Percentiles rank a stretch among this genome's conserved stretches.
These are phyloP conservation scores for Lactarius akahatsu DNA, from an alignment of 768 basidiomycete genomes.

Conservation along the genomic window DNA sequence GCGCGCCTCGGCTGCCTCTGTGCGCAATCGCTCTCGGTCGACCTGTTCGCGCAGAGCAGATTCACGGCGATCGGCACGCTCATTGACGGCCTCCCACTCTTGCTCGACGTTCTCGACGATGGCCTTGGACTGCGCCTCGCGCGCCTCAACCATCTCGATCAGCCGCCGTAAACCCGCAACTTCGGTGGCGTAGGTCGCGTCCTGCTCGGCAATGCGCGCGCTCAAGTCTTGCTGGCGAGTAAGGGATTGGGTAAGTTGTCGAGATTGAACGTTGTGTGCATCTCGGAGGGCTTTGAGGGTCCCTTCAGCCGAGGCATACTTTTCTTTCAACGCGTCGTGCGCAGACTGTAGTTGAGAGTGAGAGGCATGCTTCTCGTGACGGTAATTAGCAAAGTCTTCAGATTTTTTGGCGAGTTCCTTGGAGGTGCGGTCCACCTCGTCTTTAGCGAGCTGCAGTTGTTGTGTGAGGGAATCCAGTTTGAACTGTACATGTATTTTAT, in stretches of 20 bases:
- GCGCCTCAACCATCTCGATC: constrained; percentile 81
- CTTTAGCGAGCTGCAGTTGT: constrained; percentile 73
- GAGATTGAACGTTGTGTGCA: constrained; percentile 65
- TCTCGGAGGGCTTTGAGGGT: constrained; percentile 73
- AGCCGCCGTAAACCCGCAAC: constrained; percentile 70
- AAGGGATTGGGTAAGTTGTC: constrained; percentile 76
- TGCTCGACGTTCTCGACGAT: constrained; percentile 80
- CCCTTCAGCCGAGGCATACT: constrained; percentile 61
- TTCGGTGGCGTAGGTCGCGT: constrained; percentile 78
- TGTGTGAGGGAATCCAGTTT: constrained; percentile 81
- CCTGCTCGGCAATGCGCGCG: constrained; percentile 79
- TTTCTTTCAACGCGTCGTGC: constrained; percentile 70
- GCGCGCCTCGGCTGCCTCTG: constrained; percentile 70
- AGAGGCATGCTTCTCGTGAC: constrained; percentile 79
- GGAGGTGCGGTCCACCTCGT: constrained; percentile 71
- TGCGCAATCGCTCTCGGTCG: constrained; percentile 64
- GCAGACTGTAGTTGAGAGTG: constrained; percentile 71
- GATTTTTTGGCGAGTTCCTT: constrained; percentile 68
- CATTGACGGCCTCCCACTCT: constrained; percentile 76
- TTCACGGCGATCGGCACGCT: constrained; percentile 68
- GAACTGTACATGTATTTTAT: constrained; percentile 52
- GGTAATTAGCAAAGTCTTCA: constrained; percentile 81
- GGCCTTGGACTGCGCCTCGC: constrained; percentile 80
- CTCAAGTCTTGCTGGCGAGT: constrained; percentile 72
- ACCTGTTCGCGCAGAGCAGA: constrained; percentile 64